These are phyloP conservation scores for Tripterygium wilfordii DNA, from an alignment of 177 flowering plant species.

Conservation along the genomic window DNA sequence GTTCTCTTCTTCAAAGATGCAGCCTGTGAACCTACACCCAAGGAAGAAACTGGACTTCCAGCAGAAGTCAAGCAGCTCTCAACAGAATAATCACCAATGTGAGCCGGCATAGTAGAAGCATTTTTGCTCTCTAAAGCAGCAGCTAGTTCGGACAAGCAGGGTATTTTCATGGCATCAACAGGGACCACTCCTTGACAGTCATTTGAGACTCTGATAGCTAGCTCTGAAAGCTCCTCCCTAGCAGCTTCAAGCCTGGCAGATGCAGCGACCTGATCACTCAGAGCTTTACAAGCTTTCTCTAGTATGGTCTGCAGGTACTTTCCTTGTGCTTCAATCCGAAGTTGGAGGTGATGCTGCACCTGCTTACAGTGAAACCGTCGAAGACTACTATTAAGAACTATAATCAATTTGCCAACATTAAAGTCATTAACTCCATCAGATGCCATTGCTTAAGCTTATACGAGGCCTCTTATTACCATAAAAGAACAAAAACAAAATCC, in stretches of 20 bases:
- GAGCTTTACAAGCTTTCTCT: slow-evolving; percentile 84
- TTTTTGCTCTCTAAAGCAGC: slow-evolving; percentile 37
- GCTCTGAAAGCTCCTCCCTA: slow-evolving; percentile 72
- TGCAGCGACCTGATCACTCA: slow-evolving; percentile 51
- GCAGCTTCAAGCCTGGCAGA: slow-evolving; percentile 70
- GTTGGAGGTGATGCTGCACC: slow-evolving; percentile 88
- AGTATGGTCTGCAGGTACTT: slow-evolving; percentile 85
- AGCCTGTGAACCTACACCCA: slow-evolving; percentile 29
- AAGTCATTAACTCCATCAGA: no score
- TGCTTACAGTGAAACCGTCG: slow-evolving; percentile 12
- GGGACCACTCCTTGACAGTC: slow-evolving; percentile 34
- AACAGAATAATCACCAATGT: slow-evolving; percentile 56
- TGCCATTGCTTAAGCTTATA: no score
- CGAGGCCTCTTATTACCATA: no score
- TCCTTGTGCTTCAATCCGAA: slow-evolving; percentile 84
- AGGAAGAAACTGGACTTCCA: slow-evolving; percentile 54
- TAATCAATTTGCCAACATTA: no score
- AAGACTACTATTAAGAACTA: neutral
- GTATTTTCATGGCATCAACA: slow-evolving; percentile 34
- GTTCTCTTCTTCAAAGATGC: slow-evolving; percentile 64
- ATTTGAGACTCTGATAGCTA: slow-evolving; percentile 60
- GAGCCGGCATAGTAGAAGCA: slow-evolving; percentile 25
- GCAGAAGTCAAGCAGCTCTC: slow-evolving; percentile 70
- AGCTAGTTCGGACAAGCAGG: slow-evolving; percentile 43
- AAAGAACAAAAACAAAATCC: no score